Conservation (phyloP, 305 asterid species). For the Caryopteris hybrid region DNA sequence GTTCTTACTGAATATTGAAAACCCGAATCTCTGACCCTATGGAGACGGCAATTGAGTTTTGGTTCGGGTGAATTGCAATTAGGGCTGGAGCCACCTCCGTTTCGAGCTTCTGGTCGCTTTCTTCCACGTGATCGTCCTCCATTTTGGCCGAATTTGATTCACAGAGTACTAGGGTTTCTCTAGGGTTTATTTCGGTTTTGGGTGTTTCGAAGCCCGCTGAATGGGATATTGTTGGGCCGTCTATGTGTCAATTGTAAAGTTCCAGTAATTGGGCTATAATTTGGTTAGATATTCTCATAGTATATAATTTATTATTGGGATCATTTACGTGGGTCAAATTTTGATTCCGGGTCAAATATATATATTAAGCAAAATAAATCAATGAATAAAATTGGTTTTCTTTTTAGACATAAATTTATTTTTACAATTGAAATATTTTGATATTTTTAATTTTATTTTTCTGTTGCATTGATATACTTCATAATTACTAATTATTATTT, state of each 20-base stretch:
- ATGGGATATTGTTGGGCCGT: background rate
- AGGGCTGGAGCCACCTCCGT: constrained; percentile 77
- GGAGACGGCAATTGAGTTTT: constrained; percentile 51
- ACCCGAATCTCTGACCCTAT: constrained; percentile 74
- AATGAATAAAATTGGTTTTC: too few species aligned
- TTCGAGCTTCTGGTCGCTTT: constrained; percentile 57
- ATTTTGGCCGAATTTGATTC: constrained; percentile 27
- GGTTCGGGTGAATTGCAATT: constrained; percentile 67
- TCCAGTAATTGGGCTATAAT: constrained; percentile 6
- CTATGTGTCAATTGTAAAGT: background rate
- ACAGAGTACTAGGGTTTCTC: constrained; percentile 8
- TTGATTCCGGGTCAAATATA: too few species aligned
- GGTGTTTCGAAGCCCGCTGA: background rate
- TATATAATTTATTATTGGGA: too few species aligned
- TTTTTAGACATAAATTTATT: too few species aligned
- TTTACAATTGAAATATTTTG: too few species aligned
- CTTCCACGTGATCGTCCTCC: constrained; percentile 64
- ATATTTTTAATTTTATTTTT: too few species aligned
- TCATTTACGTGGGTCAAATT: too few species aligned
- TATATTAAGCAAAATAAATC: too few species aligned
- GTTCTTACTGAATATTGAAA: constrained; percentile 59
- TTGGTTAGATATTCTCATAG: background rate
- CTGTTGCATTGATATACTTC: too few species aligned
- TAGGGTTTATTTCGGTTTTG: constrained; percentile 28
- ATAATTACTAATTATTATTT: too few species aligned